Evolutionary conservation across 2,329 filamentous ascomycete genomes (phyloP).

Genomic region (Xylaria digitata): DNA sequence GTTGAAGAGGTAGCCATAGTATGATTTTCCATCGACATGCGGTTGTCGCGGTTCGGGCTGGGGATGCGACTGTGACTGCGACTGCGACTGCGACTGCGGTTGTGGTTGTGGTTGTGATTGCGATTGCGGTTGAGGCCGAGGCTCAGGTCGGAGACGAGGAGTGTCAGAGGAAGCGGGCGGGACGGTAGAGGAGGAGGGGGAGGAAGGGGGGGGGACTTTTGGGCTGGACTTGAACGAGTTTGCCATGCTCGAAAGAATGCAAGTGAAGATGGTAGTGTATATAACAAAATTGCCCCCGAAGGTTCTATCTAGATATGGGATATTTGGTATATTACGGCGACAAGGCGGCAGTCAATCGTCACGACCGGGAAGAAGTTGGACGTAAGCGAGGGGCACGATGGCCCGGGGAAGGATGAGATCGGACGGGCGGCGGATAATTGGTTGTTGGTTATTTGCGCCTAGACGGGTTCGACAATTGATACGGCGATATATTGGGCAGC

Average conservation of each 20-base stretch:
- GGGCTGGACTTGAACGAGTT: conserved; percentile 37
- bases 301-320: conserved; percentile 15
- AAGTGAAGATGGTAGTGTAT: conserved; percentile 9
- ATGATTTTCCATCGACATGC: conserved; percentile 50
- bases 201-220: conserved; percentile 30
- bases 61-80: conserved; percentile 29
- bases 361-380: conserved; percentile 33
- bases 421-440: conserved; percentile 12
- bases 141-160: conserved; percentile 31
- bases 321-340: conserved; percentile 26
- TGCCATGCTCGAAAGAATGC: conserved; percentile 43
- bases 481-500: conserved; percentile 41
- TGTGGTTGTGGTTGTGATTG: conserved; percentile 34
- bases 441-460: conserved; percentile 25
- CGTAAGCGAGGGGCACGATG: conserved; percentile 14
- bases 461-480: conserved; percentile 20
- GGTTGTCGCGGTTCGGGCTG: conserved; percentile 35
- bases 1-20: conserved; percentile 76
- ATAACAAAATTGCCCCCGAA: not conserved
- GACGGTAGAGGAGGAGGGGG: conserved; percentile 27
- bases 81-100: conserved; percentile 28
- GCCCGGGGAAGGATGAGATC: conserved; percentile 7
- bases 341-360: conserved; percentile 30
- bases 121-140: conserved; percentile 27
- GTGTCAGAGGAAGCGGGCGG: conserved; percentile 29